Base-by-base conservation (phyloP, 2,329 filamentous ascomycete species). In the Aspergillus thermomutatus region DNA sequence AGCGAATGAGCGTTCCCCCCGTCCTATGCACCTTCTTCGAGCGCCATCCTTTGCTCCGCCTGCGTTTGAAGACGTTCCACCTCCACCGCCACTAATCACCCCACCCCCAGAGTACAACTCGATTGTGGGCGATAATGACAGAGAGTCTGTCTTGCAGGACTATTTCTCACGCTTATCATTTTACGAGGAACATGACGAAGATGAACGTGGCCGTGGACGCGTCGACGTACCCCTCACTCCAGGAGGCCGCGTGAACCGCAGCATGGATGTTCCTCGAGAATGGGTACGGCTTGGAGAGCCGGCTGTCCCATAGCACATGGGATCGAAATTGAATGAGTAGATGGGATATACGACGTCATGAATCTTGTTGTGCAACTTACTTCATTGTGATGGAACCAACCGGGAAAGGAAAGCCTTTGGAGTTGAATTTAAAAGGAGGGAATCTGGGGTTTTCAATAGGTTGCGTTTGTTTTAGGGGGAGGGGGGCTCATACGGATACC, bases 11-110 rank as follows among this genome's bases (percentile, higher is more conserved):
- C 70, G 75, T 46, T 68, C 74, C 52, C 75, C 81, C 7, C 83
- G 91, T 4, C 92, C 92, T 0, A 95, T 96, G 52, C 92, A 96
- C 71, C 82, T 96, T 2, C 76, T 96, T 31, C 87, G 92, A 25
- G 83, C 86, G 5, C 92, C 92, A 0, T 95, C 91, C 0, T 96
- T 92, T 76, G 92, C 92, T 57, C 92, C 92, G 1, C 92, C 92
- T 0, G 85, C 90, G 0, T 96, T 96, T 68, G 88, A 94, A 60
- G 91, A 91, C 4, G 89, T 95, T 53, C 82, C 86, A 4, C 87
- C 89, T 0, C 89, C 90, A 3, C 89, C 89, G 51, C 86, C 88
- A 0, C 72, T 89, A 17, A 80, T 89, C 61, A 95, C 91, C 0
- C 92, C 92, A 1, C 92, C 92, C 7, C 92, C 92, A 0, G 86